These are phyloP conservation scores for Metschnikowia vanudenii DNA, from an alignment of 805 yeast genomes.

Conservation along the genomic window DNA sequence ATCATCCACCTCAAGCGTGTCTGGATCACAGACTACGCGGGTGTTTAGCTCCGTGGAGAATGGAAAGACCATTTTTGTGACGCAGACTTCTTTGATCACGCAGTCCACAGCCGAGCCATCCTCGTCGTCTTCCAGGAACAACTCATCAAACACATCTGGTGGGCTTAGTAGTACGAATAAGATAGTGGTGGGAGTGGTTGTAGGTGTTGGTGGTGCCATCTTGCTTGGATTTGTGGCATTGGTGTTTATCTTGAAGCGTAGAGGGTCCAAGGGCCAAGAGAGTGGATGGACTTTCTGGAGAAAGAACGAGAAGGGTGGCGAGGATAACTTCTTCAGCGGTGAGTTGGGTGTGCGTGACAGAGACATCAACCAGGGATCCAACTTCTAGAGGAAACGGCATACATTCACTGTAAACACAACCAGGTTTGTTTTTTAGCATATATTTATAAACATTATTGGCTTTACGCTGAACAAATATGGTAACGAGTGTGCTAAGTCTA, in stretches of 20 bases:
- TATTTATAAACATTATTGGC: background rate
- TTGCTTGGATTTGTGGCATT: conserved; percentile 35
- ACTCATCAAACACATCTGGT: conserved; percentile 19
- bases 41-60: conserved; percentile 30
- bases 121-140: conserved; percentile 19
- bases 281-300: conserved; percentile 50
- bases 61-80: conserved; percentile 40
- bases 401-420: background rate
- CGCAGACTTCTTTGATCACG: conserved; percentile 35
- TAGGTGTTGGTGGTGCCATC: conserved; percentile 46
- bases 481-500: no score
- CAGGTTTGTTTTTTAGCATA: background rate
- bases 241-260: conserved; percentile 36
- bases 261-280: conserved; percentile 27
- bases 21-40: conserved; percentile 23
- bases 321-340: conserved; percentile 41
- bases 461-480: background rate
- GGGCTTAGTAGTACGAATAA: conserved; percentile 43
- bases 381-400: conserved; percentile 27
- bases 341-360: conserved; percentile 49
- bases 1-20: background rate
- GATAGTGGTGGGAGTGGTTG: conserved; percentile 48
- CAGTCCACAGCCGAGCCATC: conserved; percentile 27
- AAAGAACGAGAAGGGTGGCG: conserved; percentile 41
- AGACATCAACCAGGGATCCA: conserved; percentile 47